These are phyloP conservation scores for Rubroboletus satanas DNA, from an alignment of 768 basidiomycete genomes.

Conservation along the genomic window DNA sequence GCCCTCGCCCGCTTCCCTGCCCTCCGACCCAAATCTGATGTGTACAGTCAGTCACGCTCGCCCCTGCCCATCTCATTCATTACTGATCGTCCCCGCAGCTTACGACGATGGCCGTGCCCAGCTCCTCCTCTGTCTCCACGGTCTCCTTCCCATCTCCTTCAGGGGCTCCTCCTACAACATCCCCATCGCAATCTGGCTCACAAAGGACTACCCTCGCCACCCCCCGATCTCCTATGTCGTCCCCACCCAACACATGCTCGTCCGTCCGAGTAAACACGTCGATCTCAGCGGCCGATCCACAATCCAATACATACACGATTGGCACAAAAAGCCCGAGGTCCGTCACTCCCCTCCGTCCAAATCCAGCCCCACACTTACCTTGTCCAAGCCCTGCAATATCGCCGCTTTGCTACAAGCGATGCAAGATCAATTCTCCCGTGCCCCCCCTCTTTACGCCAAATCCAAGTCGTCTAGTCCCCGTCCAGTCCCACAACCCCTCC, in stretches of 20 bases:
- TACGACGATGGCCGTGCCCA: conserved; percentile 95
- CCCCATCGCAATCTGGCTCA: conserved; percentile 85
- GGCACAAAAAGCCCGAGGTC: conserved; percentile 75
- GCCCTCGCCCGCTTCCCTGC: conserved; percentile 51
- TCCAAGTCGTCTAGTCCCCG: conserved; percentile 40
- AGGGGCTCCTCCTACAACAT: conserved; percentile 83
- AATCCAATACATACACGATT: conserved; percentile 67
- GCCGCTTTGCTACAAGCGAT: conserved; percentile 69
- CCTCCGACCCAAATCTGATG: conserved; percentile 74
- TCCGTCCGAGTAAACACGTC: conserved; percentile 69
- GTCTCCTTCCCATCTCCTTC: conserved; percentile 84
- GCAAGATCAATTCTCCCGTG: conserved; percentile 76
- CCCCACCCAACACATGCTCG: conserved; percentile 86
- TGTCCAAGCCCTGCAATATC: conserved; percentile 69
- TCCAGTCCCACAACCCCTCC: conserved; percentile 21
- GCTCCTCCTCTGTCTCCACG: conserved; percentile 85
- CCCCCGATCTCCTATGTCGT: conserved; percentile 90
- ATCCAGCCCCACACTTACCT: background rate
- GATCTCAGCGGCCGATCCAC: conserved; percentile 77
- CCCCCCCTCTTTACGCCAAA: conserved; percentile 89
- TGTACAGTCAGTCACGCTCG: conserved; percentile 53
- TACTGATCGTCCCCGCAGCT: conserved; percentile 42
- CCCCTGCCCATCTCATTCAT: background rate
- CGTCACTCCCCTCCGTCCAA: conserved; percentile 10
- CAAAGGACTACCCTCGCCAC: conserved; percentile 74